phyloP scores from a whole-genome alignment of 2,329 filamentous ascomycete species.

The Tolypocladium nubicola region DNA sequence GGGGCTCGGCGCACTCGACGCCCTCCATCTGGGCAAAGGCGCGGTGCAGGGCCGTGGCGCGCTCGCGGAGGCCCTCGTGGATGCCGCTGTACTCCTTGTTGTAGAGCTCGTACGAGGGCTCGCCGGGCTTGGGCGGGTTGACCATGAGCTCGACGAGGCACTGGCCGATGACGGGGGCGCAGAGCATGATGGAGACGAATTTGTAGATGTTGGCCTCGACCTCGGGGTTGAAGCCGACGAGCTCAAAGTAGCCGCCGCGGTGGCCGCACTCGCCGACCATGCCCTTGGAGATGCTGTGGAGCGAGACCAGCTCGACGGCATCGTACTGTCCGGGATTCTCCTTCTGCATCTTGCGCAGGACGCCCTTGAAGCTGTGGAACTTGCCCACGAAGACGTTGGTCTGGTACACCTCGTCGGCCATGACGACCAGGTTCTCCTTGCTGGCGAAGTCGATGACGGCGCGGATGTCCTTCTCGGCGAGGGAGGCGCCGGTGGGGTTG shows the following conservation, averaged over 20 bases:
- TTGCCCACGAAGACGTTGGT: slow-evolving; percentile 94
- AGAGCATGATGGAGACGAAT: slow-evolving; percentile 94
- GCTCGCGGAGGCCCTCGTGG: slow-evolving; percentile 64
- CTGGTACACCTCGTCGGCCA: slow-evolving; percentile 98
- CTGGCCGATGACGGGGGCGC: slow-evolving; percentile 89
- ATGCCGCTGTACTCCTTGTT: slow-evolving; percentile 76
- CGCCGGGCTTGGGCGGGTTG: slow-evolving; percentile 77
- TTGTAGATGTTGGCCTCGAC: slow-evolving; percentile 97
- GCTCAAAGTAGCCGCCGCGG: slow-evolving; percentile 94
- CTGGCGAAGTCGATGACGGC: slow-evolving; percentile 79
- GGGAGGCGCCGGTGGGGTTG: slow-evolving; percentile 87
- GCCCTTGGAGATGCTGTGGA: slow-evolving; percentile 93
- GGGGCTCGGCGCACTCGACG: slow-evolving; percentile 78
- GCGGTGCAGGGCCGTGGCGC: slow-evolving; percentile 76
- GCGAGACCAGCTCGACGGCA: slow-evolving; percentile 74
- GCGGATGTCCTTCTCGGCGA: slow-evolving; percentile 69
- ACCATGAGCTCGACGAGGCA: slow-evolving; percentile 97
- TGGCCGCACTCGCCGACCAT: slow-evolving; percentile 99
- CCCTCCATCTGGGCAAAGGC: slow-evolving; percentile 95
- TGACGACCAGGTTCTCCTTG: slow-evolving; percentile 74
- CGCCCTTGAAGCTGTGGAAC: slow-evolving; percentile 93
- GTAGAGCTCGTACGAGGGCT: slow-evolving; percentile 78
- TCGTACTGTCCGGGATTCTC: slow-evolving; percentile 68
- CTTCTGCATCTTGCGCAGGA: slow-evolving; percentile 71
- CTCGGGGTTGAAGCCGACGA: slow-evolving; percentile 74